Evolutionary conservation across 2,329 filamentous ascomycete species (phyloP), one percentile per base, ranked within the genome.

Genomic region (Xylariaceae sp.): DNA sequence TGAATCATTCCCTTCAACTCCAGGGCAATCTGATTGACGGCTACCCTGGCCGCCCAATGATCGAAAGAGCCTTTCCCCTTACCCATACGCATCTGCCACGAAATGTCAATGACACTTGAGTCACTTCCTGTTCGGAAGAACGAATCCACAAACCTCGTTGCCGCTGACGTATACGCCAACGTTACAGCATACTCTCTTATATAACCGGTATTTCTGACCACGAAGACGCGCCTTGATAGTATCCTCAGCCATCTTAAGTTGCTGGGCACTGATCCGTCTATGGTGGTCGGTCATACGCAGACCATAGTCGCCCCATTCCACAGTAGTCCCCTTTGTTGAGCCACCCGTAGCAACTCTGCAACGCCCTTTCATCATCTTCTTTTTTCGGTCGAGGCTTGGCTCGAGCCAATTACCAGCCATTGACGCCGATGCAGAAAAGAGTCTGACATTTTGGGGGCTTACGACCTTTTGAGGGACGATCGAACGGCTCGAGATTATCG

Each of bases 1-100:
- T 98, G 93, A 50, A 97, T 62, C 55, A 89, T 80, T 34, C 93
- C 93, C 66, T 89, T 89, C 53, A 98, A 69, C 68, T 98, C 93
- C 54, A 98, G 94, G 16, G 96, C 73, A 37, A 98, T 81, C 64
- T 93, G 87, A 67, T 87, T 95, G 38, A 97, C 88, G 8, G 89
- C 82, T 53, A 97, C 83, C 65, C 91, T 82, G 17, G 86, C 81
- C 4, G 91, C 89, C 93, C 93, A 98, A 62, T 95, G 88, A 64
- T 98, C 93, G 62, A 98, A 97, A 48, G 84, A 87, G 55, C 93
- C 93, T 65, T 98, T 98, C 68, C 93, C 93, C 69, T 97, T 98
- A 64, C 93, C 93, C 94, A 98, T 98, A 78, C 93, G 85, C 64
- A 89, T 85, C 81, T 84, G 51, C 6, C 35, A 39, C 41, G 35